Conservation (phyloP, 2,329 filamentous ascomycete species). For the Colletotrichum godetiae region DNA sequence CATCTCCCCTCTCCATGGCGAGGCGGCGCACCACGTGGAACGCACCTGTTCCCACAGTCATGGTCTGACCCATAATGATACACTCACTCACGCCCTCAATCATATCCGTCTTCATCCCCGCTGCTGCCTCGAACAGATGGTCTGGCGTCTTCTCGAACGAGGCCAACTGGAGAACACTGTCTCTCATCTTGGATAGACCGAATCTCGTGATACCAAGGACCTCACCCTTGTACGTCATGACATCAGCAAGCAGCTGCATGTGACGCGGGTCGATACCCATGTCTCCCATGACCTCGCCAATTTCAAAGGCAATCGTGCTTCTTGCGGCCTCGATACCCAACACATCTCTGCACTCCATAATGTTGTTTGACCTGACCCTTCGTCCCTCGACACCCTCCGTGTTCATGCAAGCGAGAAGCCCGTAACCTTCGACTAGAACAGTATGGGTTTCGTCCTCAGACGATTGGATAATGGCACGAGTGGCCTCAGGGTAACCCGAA, state of each 20-base stretch:
- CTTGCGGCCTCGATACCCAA: slow-evolving; percentile 96
- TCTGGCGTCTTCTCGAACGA: slow-evolving; percentile 99
- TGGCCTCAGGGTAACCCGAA: slow-evolving; percentile 87
- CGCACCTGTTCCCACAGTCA: slow-evolving; percentile 89
- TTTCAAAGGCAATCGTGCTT: slow-evolving; percentile 89
- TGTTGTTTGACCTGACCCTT: slow-evolving; percentile 80
- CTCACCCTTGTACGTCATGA: slow-evolving; percentile 99
- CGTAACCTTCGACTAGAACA: slow-evolving; percentile 95
- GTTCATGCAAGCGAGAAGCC: slow-evolving; percentile 88
- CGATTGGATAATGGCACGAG: slow-evolving; percentile 89
- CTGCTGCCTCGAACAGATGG: slow-evolving; percentile 94
- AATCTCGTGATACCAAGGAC: slow-evolving; percentile 97
- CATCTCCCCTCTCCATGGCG: slow-evolving; percentile 70
- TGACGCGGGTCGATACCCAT: slow-evolving; percentile 98
- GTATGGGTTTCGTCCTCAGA: slow-evolving; percentile 75
- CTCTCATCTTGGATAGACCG: slow-evolving; percentile 94
- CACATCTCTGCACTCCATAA: slow-evolving; percentile 89
- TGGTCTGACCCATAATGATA: slow-evolving; percentile 98
- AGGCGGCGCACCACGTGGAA: slow-evolving; percentile 89
- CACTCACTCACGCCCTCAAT: slow-evolving; percentile 96
- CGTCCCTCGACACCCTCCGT: slow-evolving; percentile 90
- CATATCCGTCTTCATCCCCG: slow-evolving; percentile 88
- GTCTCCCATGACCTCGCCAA: slow-evolving; percentile 86
- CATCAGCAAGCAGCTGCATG: slow-evolving; percentile 96
- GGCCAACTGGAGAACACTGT: slow-evolving; percentile 91